Base-by-base conservation (phyloP, 306 rosid species). In the Quercus bicolor region DNA sequence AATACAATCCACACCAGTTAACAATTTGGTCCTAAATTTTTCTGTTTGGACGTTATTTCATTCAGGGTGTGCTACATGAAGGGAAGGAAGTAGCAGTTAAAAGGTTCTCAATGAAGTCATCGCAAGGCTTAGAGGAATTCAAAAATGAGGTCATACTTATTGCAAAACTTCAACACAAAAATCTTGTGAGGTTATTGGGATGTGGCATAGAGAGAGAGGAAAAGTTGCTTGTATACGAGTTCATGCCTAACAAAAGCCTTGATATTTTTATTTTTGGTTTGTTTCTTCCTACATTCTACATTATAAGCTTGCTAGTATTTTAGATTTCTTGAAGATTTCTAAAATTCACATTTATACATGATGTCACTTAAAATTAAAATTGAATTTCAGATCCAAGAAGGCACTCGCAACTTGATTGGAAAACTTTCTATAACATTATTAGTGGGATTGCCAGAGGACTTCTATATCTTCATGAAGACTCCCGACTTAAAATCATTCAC, bases 91-190 rank as follows among this genome's bases (percentile, higher is more conserved):
- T 90, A 33, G 97, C 94, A 0, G 87, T 90, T 1, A 92, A 92
- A 65, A 92, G 93, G 56, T 62, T 92, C 5, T 88, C 88, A 2
- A 85, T 54, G 54, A 87, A 88, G 72, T 90, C 94, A 7, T 72
- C 85, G 87, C 94, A 92, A 78, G 94, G 97, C 34, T 60, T 81
- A 57, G 82, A 84, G 33, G 97, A 92, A 80, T 87, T 90, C 5
- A 92, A 75, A 70, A 92, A 92, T 64, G 92, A 92, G 79, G 78
- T 92, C 24, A 76, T 77, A 56, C 55, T 88, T 6, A 82, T 92
- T 24, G 85, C 89, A 13, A 90, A 88, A 75, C 94, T 92, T 75
- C 95, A 92, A 57, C 93, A 87, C 45, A 84, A 76, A 74, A 92
- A 88, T 82, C 85, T 92, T 33, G 90, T 89, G 70, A 88, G 85